phyloP scores from a whole-genome alignment of 768 basidiomycete genomes.

The Podaxis carcinomalis region DNA sequence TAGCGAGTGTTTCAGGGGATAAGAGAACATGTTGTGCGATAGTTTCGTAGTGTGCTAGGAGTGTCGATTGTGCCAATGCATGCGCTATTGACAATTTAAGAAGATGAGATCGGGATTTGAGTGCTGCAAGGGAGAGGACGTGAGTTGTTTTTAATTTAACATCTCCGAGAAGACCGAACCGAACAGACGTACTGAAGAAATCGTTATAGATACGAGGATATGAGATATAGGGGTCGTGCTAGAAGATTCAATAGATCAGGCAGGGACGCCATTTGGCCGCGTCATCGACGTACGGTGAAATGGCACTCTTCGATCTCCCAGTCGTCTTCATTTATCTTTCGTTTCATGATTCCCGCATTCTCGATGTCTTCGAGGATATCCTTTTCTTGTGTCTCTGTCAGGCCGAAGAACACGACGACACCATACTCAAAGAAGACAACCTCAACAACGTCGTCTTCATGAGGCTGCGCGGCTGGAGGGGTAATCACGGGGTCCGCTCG shows the following conservation, averaged over 20 bases:
- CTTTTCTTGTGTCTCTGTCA: slow-evolving; percentile 73
- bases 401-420: slow-evolving; percentile 89
- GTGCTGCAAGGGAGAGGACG: slow-evolving; percentile 43
- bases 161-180: neutral
- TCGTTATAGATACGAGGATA: slow-evolving; percentile 95
- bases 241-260: slow-evolving; percentile 5
- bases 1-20: slow-evolving; percentile 69
- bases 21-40: slow-evolving; percentile 75
- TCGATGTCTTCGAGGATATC: slow-evolving; percentile 83
- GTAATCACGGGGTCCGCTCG: too few relatives aligned
- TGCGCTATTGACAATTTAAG: slow-evolving; percentile 93
- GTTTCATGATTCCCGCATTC: slow-evolving; percentile 62
- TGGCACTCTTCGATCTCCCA: slow-evolving; percentile 97
- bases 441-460: slow-evolving; percentile 55
- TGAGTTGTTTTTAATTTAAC: neutral
- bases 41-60: slow-evolving; percentile 84
- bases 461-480: neutral
- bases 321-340: slow-evolving; percentile 56
- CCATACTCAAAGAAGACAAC: slow-evolving; percentile 84
- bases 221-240: slow-evolving; percentile 81
- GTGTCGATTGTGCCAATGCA: slow-evolving; percentile 90
- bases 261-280: neutral
- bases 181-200: slow-evolving; percentile 76
- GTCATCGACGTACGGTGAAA: slow-evolving; percentile 55
- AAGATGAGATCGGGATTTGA: slow-evolving; percentile 87